Base-by-base conservation (phyloP, 148 eudicot genomes). In the Selenicereus undatus region DNA sequence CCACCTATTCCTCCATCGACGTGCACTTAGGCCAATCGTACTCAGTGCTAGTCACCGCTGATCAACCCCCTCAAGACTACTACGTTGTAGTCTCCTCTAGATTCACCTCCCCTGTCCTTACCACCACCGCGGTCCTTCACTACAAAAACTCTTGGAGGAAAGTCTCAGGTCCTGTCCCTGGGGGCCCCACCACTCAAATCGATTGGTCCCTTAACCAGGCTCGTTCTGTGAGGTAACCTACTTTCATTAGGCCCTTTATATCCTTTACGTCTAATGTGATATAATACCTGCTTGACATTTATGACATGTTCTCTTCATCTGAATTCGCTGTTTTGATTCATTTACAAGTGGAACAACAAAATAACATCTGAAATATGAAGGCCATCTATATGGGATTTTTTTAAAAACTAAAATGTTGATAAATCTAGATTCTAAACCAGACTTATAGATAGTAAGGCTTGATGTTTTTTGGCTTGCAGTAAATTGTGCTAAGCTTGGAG, bases 11-110 rank as follows among this genome's bases (percentile, higher is more conserved):
- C 54, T 88, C 99, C n/a, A 84, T 97, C 1, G 99, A 97, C 81
- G 75, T 97, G 83, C 99, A 97, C 87, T 73, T 94, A 48, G 99
- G 99, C 24, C 99, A 97, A 71, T 92, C 99, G 11, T 88, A 86
- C 76, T 92, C 99, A 0, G 98, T 97, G 58, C 83, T 97, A 70
- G 97, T 97, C 78, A 89, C 89, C 4, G 94, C 95, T 50, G 88
- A 97, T 84, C 99, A 97, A 79, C 78, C 91, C 24, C 88, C 97
- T 26, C 89, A 80, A 70, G 99, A 97, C 76, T 97, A 97, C 79
- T 97, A 97, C 78, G 66, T 97, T 22, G 99, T 78, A 0, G 85
- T 94, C 50, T 92, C 95, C 56, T 87, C 99, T 0, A 91, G 98
- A 22, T 94, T 97, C 89, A 92, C 97, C 18, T 81, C 88, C 14